Conservation (phyloP, 257 asterid species). For the Primulina huaijiensis region DNA sequence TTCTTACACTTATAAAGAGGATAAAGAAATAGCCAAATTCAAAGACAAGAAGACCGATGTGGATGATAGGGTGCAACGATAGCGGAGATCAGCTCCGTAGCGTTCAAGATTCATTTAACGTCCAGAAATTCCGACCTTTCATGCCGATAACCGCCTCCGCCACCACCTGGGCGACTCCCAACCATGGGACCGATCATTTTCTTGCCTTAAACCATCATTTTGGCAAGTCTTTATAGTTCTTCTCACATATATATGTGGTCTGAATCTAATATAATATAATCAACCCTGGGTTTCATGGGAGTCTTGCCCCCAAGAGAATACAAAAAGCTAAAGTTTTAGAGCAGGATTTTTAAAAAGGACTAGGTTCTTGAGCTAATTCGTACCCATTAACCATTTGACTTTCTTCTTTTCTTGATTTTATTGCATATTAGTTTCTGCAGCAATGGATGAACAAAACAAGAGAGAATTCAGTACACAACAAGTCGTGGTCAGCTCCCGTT, state of each 20-base stretch:
- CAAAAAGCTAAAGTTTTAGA: no score
- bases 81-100: slow-evolving; percentile 45
- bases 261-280: background rate
- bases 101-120: slow-evolving; percentile 53
- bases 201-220: slow-evolving; percentile 74
- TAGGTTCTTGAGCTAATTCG: no score
- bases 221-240: slow-evolving; percentile 26
- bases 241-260: background rate
- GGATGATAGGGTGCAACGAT: slow-evolving; percentile 94
- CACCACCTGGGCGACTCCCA: slow-evolving; percentile 33
- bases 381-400: background rate
- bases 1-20: background rate
- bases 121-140: slow-evolving; percentile 59
- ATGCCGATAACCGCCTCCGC: slow-evolving; percentile 44
- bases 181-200: slow-evolving; percentile 49
- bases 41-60: slow-evolving; percentile 37
- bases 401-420: background rate
- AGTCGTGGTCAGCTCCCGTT: slow-evolving; percentile 82
- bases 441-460: slow-evolving; percentile 63
- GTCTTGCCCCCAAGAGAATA: no score
- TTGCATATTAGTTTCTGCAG: slow-evolving; percentile 28
- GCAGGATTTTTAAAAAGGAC: no score
- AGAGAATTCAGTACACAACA: slow-evolving; percentile 59
- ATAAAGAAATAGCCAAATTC: no score
- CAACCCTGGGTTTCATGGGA: background rate